A percentile compares a stretch with the other conserved stretches of the same genome.
These are phyloP conservation scores for Plectosphaerella cucumerina DNA, from an alignment of 2,329 filamentous ascomycete genomes.

Conservation along the genomic window DNA sequence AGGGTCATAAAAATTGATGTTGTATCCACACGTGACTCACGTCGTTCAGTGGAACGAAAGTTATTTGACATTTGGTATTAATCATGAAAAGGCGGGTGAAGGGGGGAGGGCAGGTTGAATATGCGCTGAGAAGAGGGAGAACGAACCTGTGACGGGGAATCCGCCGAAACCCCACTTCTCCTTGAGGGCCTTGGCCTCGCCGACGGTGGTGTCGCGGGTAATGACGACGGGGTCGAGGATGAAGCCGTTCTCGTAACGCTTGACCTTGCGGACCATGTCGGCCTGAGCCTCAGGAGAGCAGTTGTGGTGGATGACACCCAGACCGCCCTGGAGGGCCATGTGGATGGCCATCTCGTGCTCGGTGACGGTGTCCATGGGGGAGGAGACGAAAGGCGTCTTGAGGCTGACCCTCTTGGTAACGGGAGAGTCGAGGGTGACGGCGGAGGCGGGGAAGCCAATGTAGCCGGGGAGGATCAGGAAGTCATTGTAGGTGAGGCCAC, in stretches of 20 bases:
- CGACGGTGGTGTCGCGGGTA: slow-evolving; percentile 79
- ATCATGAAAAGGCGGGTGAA: slow-evolving; percentile 57
- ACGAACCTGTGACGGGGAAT: slow-evolving; percentile 96
- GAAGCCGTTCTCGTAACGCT: slow-evolving; percentile 99
- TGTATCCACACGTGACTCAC: slow-evolving; percentile 74
- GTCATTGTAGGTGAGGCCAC: slow-evolving; percentile 97
- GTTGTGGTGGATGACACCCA: slow-evolving; percentile 98
- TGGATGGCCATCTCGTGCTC: slow-evolving; percentile 99
- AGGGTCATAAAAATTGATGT: slow-evolving; percentile 28
- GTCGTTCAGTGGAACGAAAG: slow-evolving; percentile 99
- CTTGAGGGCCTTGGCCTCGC: slow-evolving; percentile 87
- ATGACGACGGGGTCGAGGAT: slow-evolving; percentile 95
- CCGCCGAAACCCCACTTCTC: slow-evolving; percentile 98
- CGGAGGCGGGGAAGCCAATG: slow-evolving; percentile 93
- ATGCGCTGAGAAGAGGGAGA: slow-evolving; percentile 12
- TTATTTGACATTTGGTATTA: slow-evolving; percentile 82
- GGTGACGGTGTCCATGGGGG: slow-evolving; percentile 99
- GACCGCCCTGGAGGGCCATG: slow-evolving; percentile 82
- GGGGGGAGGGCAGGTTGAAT: slow-evolving; percentile 12
- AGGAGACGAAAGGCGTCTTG: slow-evolving; percentile 95
- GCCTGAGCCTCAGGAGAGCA: slow-evolving; percentile 96
- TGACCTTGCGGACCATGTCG: slow-evolving; percentile 98
- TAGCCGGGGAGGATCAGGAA: slow-evolving; percentile 96
- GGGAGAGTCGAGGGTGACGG: slow-evolving; percentile 82
- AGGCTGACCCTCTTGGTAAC: slow-evolving; percentile 93